Percentiles rank a stretch among this genome's conserved stretches.
These are phyloP conservation scores for Eucalyptus polybractea DNA, from an alignment of 345 rosid genomes.

Conservation along the genomic window DNA sequence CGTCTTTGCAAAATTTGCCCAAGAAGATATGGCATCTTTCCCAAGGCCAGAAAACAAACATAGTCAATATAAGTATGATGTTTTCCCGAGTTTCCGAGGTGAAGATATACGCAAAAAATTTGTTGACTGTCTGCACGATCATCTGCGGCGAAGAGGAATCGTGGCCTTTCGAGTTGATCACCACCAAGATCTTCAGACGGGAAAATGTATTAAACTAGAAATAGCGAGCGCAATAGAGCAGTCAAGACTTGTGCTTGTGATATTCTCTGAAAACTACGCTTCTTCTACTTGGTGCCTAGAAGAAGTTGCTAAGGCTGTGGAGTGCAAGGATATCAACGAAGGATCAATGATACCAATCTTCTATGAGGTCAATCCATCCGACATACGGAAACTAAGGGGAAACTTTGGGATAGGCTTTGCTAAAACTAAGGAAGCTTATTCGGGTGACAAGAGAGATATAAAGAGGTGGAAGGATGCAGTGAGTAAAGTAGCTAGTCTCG, in stretches of 20 bases:
- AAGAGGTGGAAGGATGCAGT: neutral
- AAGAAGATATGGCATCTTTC: neutral
- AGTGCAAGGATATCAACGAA: neutral
- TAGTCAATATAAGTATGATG: neutral
- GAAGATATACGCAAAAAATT: neutral
- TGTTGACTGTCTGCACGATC: neutral
- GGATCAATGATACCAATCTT: neutral
- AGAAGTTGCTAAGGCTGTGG: neutral
- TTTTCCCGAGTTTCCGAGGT: slow-evolving; percentile 7
- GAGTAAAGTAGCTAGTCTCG: neutral
- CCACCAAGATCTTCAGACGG: neutral
- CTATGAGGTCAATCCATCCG: neutral
- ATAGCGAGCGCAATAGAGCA: neutral
- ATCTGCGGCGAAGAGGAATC: neutral
- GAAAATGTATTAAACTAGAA: neutral
- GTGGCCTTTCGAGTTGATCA: neutral
- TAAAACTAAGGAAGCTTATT: neutral
- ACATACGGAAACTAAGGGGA: neutral
- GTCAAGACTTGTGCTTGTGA: neutral
- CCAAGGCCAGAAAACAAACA: neutral
- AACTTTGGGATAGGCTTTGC: neutral
- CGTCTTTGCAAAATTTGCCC: neutral
- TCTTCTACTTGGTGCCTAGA: slow-evolving; percentile 5
- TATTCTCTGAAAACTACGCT: slow-evolving; percentile 1
- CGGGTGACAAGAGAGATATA: neutral